Evolutionary conservation across 1,284 basidiomycete genomes (phyloP).

Genomic region (Anthracocystis setariae): DNA sequence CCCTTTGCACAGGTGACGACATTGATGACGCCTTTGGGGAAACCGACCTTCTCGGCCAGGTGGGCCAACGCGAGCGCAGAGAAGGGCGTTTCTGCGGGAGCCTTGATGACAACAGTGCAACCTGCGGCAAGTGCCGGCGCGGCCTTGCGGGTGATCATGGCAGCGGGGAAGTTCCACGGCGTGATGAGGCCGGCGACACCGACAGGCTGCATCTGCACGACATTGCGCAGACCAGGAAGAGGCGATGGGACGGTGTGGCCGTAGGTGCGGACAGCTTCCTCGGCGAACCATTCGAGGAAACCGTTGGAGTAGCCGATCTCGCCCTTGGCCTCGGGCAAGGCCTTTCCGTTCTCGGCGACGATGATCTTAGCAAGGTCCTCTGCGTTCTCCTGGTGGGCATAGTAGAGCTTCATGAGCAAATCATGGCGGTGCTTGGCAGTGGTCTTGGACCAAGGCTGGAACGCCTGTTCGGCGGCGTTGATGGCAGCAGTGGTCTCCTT

Average conservation of each 20-base stretch:
- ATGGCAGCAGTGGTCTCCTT: slow-evolving; percentile 61
- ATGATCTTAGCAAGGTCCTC: slow-evolving; percentile 66
- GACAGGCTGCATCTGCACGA: slow-evolving; percentile 88
- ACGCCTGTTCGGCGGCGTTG: slow-evolving; percentile 56
- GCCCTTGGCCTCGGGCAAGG: slow-evolving; percentile 62
- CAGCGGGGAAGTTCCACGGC: slow-evolving; percentile 66
- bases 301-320: slow-evolving; percentile 64
- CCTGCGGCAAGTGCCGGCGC: slow-evolving; percentile 89
- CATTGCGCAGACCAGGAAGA: slow-evolving; percentile 78
- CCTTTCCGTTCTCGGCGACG: slow-evolving; percentile 66
- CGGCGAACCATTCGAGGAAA: slow-evolving; percentile 66
- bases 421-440: slow-evolving; percentile 64
- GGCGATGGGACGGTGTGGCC: slow-evolving; percentile 85
- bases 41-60: slow-evolving; percentile 84
- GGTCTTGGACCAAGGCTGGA: slow-evolving; percentile 59
- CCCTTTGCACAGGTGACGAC: slow-evolving; percentile 83
- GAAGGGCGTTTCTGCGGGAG: slow-evolving; percentile 93
- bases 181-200: slow-evolving; percentile 73
- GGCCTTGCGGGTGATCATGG: slow-evolving; percentile 81
- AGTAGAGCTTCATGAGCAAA: slow-evolving; percentile 60
- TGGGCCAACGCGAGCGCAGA: slow-evolving; percentile 88
- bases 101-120: slow-evolving; percentile 95
- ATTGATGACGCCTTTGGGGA: slow-evolving; percentile 95
- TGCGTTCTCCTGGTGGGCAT: slow-evolving; percentile 53
- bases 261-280: slow-evolving; percentile 64